These are phyloP conservation scores for Phylloporus sp. DNA, from an alignment of 768 basidiomycete species.

Conservation along the genomic window DNA sequence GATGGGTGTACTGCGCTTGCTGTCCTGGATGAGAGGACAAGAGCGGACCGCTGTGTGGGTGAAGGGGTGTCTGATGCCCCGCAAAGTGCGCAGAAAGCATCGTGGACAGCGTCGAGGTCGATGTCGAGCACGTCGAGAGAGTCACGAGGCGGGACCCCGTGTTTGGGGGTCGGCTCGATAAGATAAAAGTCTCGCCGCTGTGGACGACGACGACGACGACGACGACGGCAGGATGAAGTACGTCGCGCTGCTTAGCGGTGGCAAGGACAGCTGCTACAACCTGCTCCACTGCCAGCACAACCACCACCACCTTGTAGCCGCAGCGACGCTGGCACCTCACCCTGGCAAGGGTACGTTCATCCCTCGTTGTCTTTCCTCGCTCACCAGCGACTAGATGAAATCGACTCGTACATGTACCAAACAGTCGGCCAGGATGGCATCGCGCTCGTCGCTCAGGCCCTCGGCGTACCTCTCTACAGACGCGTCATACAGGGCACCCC, in stretches of 20 bases:
- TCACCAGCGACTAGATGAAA: slow-evolving; percentile 67
- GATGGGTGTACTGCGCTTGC: slow-evolving; percentile 19
- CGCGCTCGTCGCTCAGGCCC: slow-evolving; percentile 76
- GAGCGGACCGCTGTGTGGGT: slow-evolving; percentile 21
- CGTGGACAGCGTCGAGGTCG: slow-evolving; percentile 8
- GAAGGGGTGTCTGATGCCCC: slow-evolving; percentile 24
- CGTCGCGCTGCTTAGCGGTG: slow-evolving; percentile 91
- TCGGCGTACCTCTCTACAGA: slow-evolving; percentile 84
- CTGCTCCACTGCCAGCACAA: slow-evolving; percentile 83
- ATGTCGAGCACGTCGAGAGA: background rate
- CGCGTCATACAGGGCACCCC: slow-evolving; percentile 78
- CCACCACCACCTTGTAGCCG: slow-evolving; percentile 82
- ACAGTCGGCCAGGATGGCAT: slow-evolving; percentile 98
- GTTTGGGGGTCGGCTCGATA: slow-evolving; percentile 22
- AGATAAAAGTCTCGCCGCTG: background rate
- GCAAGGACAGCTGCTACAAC: slow-evolving; percentile 97
- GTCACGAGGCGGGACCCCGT: slow-evolving; percentile 5
- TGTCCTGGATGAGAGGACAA: slow-evolving; percentile 23
- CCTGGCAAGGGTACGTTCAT: slow-evolving; percentile 68
- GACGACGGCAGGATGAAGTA: slow-evolving; percentile 64
- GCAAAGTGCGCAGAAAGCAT: slow-evolving; percentile 70
- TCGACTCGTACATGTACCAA: slow-evolving; percentile 98
- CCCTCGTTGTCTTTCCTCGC: background rate
- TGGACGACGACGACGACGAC: background rate
- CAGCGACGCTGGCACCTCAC: slow-evolving; percentile 83